phyloP scores from a whole-genome alignment of 2,329 filamentous ascomycete species.

The Fusarium ramigenum region DNA sequence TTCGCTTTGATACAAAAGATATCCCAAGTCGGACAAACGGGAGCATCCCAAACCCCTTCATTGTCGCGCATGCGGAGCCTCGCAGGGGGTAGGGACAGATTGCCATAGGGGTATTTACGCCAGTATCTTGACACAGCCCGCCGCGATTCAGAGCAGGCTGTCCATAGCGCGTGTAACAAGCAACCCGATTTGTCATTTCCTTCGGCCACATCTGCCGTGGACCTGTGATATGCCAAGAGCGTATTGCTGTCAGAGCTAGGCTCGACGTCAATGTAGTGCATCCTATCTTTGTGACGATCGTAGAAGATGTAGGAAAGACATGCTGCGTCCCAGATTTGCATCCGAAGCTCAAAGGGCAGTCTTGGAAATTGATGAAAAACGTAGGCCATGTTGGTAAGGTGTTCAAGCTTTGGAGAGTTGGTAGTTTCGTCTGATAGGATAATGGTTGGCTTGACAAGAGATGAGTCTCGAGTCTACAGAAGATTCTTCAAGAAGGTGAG shows the following conservation, averaged over 20 bases:
- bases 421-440: too few species aligned
- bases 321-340: not conserved
- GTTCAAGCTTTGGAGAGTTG: too few species aligned
- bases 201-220: rapidly evolving
- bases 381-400: not conserved
- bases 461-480: not conserved
- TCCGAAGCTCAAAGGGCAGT: not conserved
- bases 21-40: rapidly evolving
- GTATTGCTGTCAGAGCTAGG: not conserved
- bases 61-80: not conserved
- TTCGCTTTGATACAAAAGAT: not conserved
- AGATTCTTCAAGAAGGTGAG: not conserved
- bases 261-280: not conserved
- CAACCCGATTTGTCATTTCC: not conserved
- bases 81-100: rapidly evolving
- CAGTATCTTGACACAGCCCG: not conserved
- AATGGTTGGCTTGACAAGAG: not conserved
- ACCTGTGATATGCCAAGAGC: not conserved
- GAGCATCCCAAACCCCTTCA: not conserved
- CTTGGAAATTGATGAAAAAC: not conserved
- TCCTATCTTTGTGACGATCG: rapidly evolving
- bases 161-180: not conserved
- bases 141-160: not conserved
- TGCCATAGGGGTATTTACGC: not conserved
- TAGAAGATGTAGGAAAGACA: rapidly evolving